Percentiles rank a stretch among this genome's conserved stretches.
phyloP scores from a whole-genome alignment of 2,329 filamentous ascomycete species.

The Intubia oerlemansii region DNA sequence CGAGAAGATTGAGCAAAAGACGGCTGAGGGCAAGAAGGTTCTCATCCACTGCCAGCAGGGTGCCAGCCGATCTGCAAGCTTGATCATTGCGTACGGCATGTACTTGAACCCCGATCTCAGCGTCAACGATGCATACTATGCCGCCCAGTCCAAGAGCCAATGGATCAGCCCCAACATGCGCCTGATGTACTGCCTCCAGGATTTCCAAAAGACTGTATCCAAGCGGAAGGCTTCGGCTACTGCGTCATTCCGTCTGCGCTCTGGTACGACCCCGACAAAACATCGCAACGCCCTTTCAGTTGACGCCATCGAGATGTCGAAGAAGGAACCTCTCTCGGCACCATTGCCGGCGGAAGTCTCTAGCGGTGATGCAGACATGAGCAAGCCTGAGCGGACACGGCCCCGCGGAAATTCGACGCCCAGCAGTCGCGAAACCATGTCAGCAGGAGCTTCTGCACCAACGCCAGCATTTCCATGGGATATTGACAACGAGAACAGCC shows the following conservation, averaged over 20 bases:
- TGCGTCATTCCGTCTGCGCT: constrained; percentile 25
- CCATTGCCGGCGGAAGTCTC: constrained; percentile 34
- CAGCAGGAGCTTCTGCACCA: constrained; percentile 44
- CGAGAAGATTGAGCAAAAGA: constrained; percentile 52
- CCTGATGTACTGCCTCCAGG: constrained; percentile 71
- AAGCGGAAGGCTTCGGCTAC: constrained; percentile 24
- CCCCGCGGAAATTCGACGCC: constrained; percentile 32
- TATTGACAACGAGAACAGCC: too few relatives aligned
- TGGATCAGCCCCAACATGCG: constrained; percentile 92
- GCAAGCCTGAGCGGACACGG: constrained; percentile 16
- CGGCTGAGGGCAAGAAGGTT: constrained; percentile 54
- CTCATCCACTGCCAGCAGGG: constrained; percentile 74
- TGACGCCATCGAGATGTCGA: constrained; percentile 29
- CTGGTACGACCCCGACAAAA: constrained; percentile 34
- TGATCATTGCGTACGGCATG: constrained; percentile 71
- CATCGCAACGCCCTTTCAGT: constrained; percentile 39
- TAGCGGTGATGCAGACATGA: constrained; percentile 12
- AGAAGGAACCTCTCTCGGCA: constrained; percentile 38
- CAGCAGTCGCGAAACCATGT: constrained; percentile 23
- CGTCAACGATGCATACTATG: constrained; percentile 67
- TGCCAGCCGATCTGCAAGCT: constrained; percentile 63
- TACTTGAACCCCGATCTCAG: constrained; percentile 57
- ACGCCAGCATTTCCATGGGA: constrained; percentile 41
- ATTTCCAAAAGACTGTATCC: constrained; percentile 47
- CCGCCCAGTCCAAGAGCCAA: constrained; percentile 57